Evolutionary conservation across 2,329 filamentous ascomycete species (phyloP), one percentile per base, ranked within the genome.

Genomic region (Colletotrichum salicis): DNA sequence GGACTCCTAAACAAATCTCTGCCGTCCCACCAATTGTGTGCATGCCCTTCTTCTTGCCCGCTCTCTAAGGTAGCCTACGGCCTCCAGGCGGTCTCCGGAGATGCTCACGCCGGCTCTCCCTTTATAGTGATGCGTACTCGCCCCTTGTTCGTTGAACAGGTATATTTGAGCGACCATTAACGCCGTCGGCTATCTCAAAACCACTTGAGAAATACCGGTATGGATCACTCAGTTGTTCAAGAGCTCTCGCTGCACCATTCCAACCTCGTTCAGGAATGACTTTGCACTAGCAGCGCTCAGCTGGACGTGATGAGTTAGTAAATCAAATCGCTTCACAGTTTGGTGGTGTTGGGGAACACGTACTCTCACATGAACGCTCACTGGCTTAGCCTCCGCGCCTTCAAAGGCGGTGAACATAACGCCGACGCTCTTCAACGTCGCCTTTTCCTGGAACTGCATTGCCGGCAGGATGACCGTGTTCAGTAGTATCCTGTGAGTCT

Each of bases 401-500:
- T 91, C 89, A 71, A 91, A 88, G 11, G 90, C 90, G 1, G 88
- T 91, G 76, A 92, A 92, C 48, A 91, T 78, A 27, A 97, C 89
- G 64, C 89, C 88, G 59, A 94, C 87, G 56, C 90, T 88, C 80
- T 94, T 94, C 73, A 93, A 88, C 54, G 89, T 90, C 35, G 94
- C 91, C 76, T 92, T 93, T 63, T 95, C 90, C 72, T 94, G 92
- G 78, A 97, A 94, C 56, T 90, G 90, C 88, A 97, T 93, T 5
- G 91, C 89, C 69, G 93, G 92, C 71, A 94, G 89, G 71, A 98
- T 87, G 1, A 91, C 90, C 1, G 93, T 94, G 82, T 98, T 98
- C 62, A 98, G 86, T 73, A 97, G 91, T 65, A 98, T 91, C 27
- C 94, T 90, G 77, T 95, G 91, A 1, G 94, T 96, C 72, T 95